Base-by-base conservation (phyloP, 208 protist genomes). In the Strigomonas culicis region DNA sequence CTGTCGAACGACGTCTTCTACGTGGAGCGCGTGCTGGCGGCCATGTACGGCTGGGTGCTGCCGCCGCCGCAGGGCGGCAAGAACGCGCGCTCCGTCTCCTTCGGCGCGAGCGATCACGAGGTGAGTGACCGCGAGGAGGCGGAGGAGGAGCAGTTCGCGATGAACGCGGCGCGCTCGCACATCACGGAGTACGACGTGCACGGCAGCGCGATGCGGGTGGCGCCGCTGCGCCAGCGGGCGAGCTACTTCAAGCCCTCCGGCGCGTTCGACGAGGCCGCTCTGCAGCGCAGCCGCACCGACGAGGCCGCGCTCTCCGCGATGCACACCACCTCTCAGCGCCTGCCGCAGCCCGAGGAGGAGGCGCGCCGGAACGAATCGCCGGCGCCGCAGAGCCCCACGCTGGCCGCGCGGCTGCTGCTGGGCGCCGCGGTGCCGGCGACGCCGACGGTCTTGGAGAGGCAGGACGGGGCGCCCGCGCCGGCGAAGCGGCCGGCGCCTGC, bases 41-140 rank as follows among this genome's bases (percentile, higher is more conserved):
- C 63, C 32, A 94, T 94, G 84, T 94, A 84, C 53, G 87, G 87
- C 19, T 92, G 82, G 73, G 68, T 75, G 17, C 72, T 86, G 15
- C 79, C 66, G 55, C 67, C 74, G 13, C 47, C 39, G 15, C 64
- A 72, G 32, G 34, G 34, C 15, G 21, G 49, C 39, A 47, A 50
- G 39, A 31, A 44, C 15, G 41, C 6, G 15, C 24, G 32, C 22
- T 27, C 52, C 22, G 24, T 58, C 22, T 34, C 22, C 15, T 34
- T 34, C 52, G 24, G 52, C 24, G 30, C n/a, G 24, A n/a, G 30
- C 30, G 28, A 58, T 25, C 22, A 22, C 13, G 49, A 27, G 57
- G 52, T 31, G 15, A 56, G 58, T 8, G 7, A 36, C 17, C 52
- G 53, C 34, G 57, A 63, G 22, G 39, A 63, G 31, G 31, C 59